Conservation (phyloP, 2,329 filamentous ascomycete genomes). For the Colletotrichum theobromicola region DNA sequence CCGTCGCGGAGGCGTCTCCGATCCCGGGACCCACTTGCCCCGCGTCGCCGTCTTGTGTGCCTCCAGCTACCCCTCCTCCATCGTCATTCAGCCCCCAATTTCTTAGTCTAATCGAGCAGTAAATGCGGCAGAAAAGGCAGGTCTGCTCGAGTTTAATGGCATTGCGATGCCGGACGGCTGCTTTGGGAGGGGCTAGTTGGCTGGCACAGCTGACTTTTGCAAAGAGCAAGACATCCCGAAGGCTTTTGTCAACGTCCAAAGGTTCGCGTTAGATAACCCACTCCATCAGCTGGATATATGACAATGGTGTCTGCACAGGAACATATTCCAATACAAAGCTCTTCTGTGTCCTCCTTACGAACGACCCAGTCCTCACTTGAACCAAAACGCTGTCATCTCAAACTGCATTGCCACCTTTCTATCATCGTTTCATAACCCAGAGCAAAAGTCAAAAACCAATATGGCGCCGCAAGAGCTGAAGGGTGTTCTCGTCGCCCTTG, state of each 20-base stretch:
- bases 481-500: conserved; percentile 54
- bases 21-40: background rate
- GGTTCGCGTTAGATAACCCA: background rate
- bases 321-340: accelerated
- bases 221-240: background rate
- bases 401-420: accelerated
- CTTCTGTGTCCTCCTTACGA: background rate
- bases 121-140: background rate
- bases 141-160: background rate
- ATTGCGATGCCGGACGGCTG: background rate
- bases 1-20: background rate
- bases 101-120: background rate
- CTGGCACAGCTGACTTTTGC: background rate
- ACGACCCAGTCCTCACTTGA: background rate
- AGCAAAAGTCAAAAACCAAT: accelerated
- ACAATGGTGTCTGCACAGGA: accelerated
- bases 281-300: background rate
- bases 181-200: background rate
- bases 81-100: background rate
- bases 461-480: conserved; percentile 26
- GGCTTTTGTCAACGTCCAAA: background rate
- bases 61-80: background rate
- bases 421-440: background rate
- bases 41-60: background rate
- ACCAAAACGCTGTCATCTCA: background rate